These are phyloP conservation scores for Aspergillus biplanus DNA, from an alignment of 495 filamentous ascomycete genomes.

Conservation along the genomic window DNA sequence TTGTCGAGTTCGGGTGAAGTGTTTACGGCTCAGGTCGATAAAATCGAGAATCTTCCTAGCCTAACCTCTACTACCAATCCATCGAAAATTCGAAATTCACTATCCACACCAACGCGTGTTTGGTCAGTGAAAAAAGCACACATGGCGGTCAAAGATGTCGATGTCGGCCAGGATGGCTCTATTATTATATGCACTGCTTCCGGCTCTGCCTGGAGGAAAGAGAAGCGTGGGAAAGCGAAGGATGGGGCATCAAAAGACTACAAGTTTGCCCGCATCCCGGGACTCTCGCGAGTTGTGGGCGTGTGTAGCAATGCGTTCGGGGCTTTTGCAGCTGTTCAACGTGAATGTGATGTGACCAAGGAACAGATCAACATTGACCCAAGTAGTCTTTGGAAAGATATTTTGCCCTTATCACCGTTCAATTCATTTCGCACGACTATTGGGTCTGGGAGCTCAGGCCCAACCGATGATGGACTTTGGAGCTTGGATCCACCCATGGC, in stretches of 20 bases:
- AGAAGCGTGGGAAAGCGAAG: constrained; percentile 79
- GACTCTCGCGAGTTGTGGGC: constrained; percentile 77
- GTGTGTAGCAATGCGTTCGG: constrained; percentile 88
- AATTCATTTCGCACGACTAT: constrained; percentile 22
- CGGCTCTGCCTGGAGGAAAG: constrained; percentile 87
- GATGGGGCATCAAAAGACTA: constrained; percentile 74
- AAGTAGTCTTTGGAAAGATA: constrained; percentile 72
- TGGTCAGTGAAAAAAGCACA: constrained; percentile 81
- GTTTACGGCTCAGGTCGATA: constrained; percentile 77
- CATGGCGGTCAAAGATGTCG: constrained; percentile 85
- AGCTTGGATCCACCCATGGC: constrained; percentile 28
- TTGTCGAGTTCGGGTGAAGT: constrained; percentile 82
- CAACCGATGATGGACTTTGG: constrained; percentile 20
- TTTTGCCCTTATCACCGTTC: constrained; percentile 71
- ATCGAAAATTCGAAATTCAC: constrained; percentile 75
- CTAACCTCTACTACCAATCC: constrained; percentile 86
- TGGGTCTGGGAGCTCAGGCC: constrained; percentile 12
- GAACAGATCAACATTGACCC: constrained; percentile 69
- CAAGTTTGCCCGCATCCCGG: constrained; percentile 89
- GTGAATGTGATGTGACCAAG: constrained; percentile 80
- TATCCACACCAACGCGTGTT: constrained; percentile 74
- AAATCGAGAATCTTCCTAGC: constrained; percentile 58
- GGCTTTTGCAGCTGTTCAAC: constrained; percentile 84
- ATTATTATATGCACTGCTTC: constrained; percentile 92
- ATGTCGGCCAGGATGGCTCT: constrained; percentile 89